phyloP scores from a whole-genome alignment of 2,329 filamentous ascomycete genomes.

The Periconia digitata region DNA sequence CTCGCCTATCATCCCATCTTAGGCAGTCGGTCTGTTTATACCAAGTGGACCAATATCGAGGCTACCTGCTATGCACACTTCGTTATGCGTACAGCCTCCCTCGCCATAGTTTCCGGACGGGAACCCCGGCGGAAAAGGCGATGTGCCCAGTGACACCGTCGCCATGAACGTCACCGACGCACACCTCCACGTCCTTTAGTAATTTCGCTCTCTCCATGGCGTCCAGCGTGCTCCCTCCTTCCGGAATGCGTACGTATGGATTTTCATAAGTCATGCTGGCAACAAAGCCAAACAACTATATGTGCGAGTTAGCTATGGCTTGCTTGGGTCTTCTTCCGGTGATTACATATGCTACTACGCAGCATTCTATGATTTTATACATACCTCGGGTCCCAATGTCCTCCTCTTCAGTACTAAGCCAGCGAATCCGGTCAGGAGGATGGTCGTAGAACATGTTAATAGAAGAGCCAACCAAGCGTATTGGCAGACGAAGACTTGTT shows the following conservation, averaged over 20 bases:
- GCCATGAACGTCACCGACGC: conserved; percentile 34
- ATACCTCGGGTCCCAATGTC: conserved; percentile 30
- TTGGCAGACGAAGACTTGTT: conserved; percentile 31
- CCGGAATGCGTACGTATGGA: conserved; percentile 27
- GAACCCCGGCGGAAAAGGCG: conserved; percentile 32
- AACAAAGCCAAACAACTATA: conserved; percentile 38
- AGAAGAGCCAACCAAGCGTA: conserved; percentile 32
- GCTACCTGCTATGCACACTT: not conserved
- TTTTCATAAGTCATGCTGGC: conserved; percentile 44
- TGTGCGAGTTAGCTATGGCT: not conserved
- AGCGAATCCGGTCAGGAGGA: conserved; percentile 20
- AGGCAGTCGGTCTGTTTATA: not conserved
- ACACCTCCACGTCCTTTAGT: conserved; percentile 32
- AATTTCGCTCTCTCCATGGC: conserved; percentile 39
- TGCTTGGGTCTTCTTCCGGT: not conserved
- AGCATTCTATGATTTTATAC: not conserved
- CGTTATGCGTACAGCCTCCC: conserved; percentile 28
- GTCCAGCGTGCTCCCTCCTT: conserved; percentile 33
- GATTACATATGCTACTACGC: not conserved
- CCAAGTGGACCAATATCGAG: not conserved
- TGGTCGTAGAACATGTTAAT: conserved; percentile 15
- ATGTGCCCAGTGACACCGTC: conserved; percentile 37
- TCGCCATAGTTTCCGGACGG: conserved; percentile 13
- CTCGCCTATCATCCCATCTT: not conserved
- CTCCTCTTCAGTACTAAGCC: conserved; percentile 27